Conservation (phyloP, 257 asterid species). For the Phtheirospermum japonicum region DNA sequence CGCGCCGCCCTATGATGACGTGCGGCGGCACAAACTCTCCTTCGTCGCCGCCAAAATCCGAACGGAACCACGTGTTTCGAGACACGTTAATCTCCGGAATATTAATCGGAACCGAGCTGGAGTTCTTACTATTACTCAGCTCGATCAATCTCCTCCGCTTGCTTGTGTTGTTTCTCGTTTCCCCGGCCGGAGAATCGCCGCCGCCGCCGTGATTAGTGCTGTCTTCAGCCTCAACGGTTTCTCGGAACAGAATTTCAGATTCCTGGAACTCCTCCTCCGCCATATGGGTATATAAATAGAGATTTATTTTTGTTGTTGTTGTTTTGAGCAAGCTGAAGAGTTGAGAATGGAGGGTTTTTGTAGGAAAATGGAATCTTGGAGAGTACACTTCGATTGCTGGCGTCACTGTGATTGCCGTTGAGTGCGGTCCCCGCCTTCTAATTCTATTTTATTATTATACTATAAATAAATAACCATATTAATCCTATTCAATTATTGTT, state of each 20-base stretch:
- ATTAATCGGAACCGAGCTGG: constrained; percentile 48
- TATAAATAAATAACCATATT: no score
- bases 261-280: constrained; percentile 80
- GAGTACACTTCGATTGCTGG: constrained; percentile 32
- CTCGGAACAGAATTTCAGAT: constrained; percentile 60
- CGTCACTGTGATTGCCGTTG: constrained; percentile 32
- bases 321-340: not conserved
- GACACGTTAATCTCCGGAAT: constrained; percentile 37
- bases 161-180: constrained; percentile 11
- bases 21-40: constrained; percentile 84
- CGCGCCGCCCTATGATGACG: constrained; percentile 56
- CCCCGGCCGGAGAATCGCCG: not conserved
- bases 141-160: constrained; percentile 29
- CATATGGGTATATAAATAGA: constrained; percentile 33
- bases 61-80: constrained; percentile 30
- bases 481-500: no score
- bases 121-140: not conserved
- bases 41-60: constrained; percentile 28
- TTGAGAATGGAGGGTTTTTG: constrained; percentile 17
- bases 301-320: not conserved
- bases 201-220: not conserved
- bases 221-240: constrained; percentile 11
- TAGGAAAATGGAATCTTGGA: constrained; percentile 27
- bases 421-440: constrained; percentile 37
- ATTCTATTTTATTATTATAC: not conserved